Base-by-base conservation (phyloP, 768 basidiomycete species). In the Naganishia randhawae region DNA sequence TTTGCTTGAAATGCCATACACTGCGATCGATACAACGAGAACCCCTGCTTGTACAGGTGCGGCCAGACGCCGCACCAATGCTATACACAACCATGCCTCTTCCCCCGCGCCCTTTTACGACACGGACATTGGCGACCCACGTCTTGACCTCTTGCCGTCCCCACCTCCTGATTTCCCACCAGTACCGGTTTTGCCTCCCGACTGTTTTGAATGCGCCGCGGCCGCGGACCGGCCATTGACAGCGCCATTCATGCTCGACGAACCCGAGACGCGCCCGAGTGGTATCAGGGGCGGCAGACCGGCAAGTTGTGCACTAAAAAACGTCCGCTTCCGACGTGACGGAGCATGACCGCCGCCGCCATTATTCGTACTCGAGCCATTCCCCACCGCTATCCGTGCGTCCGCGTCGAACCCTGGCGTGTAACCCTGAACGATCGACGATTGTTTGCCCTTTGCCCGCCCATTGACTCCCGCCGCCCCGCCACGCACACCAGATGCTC, bases 61-160 rank as follows among this genome's bases (percentile, higher is more conserved):
- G n/a, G n/a, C n/a, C n/a, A n/a, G n/a, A n/a, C n/a, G n/a, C n/a
- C n/a, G n/a, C n/a, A n/a, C n/a, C n/a, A n/a, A n/a, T n/a, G n/a
- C n/a, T n/a, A n/a, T n/a, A n/a, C n/a, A n/a, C n/a, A n/a, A n/a
- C n/a, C 57, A 61, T 8, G 16, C 33, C 54, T 17, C 14, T 14
- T n/a, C 33, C 33, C 2, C 39, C 33, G 19, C n/a, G 16, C 3
- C 45, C n/a, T 6, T n/a, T 11, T 61, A 61, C 39, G 57, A 35
- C 22, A 61, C 57, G 2, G 57, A 61, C 57, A 41, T 41, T 29
- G 57, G 57, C 37, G 57, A 61, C 57, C 57, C 57, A 25, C 57
- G 57, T 29, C 57, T 61, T 29, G 57, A 61, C 33, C 37, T n/a
- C 37, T 61, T 61, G n/a, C 39, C 37, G 14, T 61, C 57, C 14